Conservation (phyloP, 257 asterid genomes). For the Gentiana macrophylla region DNA sequence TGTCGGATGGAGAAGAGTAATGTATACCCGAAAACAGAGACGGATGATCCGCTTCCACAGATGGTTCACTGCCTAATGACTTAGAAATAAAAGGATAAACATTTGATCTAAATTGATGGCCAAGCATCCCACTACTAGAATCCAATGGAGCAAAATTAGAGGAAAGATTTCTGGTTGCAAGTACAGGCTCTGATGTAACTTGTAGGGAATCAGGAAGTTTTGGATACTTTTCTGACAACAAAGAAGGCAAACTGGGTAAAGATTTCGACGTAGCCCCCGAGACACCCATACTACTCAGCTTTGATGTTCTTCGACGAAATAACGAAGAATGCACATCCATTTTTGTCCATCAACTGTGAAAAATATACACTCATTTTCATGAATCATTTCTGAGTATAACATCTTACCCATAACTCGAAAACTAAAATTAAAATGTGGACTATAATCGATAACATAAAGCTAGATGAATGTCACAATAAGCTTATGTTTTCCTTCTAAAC, state of each 20-base stretch:
- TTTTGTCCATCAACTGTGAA: constrained; percentile 25
- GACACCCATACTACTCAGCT: constrained; percentile 25
- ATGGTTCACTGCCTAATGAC: constrained; percentile 20
- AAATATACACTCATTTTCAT: background rate
- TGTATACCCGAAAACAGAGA: constrained; percentile 18
- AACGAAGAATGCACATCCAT: constrained; percentile 45
- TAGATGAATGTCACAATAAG: no score
- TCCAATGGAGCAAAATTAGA: constrained; percentile 24
- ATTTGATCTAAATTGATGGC: constrained; percentile 28
- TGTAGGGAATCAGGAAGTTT: constrained; percentile 47
- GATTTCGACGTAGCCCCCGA: constrained; percentile 39
- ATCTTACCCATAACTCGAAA: no score
- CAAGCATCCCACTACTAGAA: constrained; percentile 19
- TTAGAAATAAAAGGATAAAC: constrained; percentile 29
- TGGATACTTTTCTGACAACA: constrained; percentile 31
- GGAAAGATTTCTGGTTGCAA: constrained; percentile 20
- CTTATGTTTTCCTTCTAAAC: no score
- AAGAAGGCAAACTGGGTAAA: constrained; percentile 33
- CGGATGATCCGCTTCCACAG: constrained; percentile 14
- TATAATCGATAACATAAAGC: no score
- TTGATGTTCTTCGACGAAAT: constrained; percentile 35
- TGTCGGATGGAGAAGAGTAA: constrained; percentile 17
- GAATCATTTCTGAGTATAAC: no score
- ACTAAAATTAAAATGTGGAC: no score
- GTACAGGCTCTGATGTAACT: constrained; percentile 31